These are phyloP conservation scores for Botrytis paeoniae DNA, from an alignment of 2,329 filamentous ascomycete genomes.

Conservation along the genomic window DNA sequence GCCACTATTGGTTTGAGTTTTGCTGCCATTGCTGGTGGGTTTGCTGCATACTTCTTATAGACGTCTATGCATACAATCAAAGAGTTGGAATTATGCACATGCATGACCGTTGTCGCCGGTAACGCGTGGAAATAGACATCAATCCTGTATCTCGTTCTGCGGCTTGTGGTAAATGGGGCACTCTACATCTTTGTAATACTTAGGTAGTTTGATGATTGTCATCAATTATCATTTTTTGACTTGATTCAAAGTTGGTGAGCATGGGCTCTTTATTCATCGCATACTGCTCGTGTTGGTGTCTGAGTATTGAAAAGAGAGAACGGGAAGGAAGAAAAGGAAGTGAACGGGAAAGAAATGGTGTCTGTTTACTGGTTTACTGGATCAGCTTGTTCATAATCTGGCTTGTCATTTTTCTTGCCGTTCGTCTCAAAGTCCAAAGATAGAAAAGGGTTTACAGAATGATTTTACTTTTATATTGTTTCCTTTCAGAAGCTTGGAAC, in stretches of 20 bases:
- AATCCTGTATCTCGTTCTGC: fast-evolving
- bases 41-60: slow-evolving; percentile 28
- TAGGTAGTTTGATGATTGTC: neutral
- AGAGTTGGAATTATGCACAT: neutral
- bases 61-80: neutral
- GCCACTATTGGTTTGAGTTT: slow-evolving; percentile 25
- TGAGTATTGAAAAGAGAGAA: no score
- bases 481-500: neutral
- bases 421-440: fast-evolving
- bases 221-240: no score
- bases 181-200: no score
- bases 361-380: neutral
- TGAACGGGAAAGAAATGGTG: neutral
- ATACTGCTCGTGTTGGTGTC: fast-evolving
- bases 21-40: slow-evolving; percentile 25
- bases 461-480: no score
- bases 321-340: neutral
- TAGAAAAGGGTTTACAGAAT: neutral
- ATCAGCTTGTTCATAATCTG: neutral
- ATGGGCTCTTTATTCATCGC: neutral
- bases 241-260: neutral
- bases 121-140: neutral
- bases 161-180: neutral
- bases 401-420: neutral
- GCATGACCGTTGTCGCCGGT: neutral